A percentile compares a stretch with the other conserved stretches of the same genome.
Evolutionary conservation across 495 filamentous ascomycete genomes (phyloP).

Genomic region (Amorphotheca resinae): DNA sequence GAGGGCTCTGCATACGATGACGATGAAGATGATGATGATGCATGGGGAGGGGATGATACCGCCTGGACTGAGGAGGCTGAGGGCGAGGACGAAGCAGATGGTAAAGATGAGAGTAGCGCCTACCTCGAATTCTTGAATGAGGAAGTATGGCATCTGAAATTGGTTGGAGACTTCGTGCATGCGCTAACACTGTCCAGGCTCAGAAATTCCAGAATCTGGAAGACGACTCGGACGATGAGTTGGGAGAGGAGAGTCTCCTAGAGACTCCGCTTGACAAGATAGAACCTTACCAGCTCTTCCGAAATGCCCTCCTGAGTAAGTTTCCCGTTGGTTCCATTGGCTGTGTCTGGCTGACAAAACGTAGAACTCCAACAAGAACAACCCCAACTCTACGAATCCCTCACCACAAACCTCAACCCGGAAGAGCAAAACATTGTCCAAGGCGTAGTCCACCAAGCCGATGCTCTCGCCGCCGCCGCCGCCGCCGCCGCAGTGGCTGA

Average conservation of each 20-base stretch:
- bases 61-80: conserved; percentile 64
- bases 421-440: conserved; percentile 78
- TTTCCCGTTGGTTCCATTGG: conserved; percentile 10
- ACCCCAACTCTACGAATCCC: conserved; percentile 70
- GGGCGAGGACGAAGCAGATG: conserved; percentile 43
- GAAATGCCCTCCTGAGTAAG: conserved; percentile 69
- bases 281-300: conserved; percentile 85
- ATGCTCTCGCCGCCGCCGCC: conserved; percentile 23
- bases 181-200: conserved; percentile 42
- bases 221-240: conserved; percentile 69
- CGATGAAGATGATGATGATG: conserved; percentile 58
- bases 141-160: conserved; percentile 42
- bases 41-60: conserved; percentile 49
- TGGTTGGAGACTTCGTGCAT: background rate
- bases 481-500: conserved; percentile 9
- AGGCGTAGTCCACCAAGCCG: conserved; percentile 68
- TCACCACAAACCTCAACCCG: conserved; percentile 63
- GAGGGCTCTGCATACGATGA: conserved; percentile 59
- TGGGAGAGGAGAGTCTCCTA: conserved; percentile 83
- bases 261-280: conserved; percentile 91
- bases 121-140: conserved; percentile 94
- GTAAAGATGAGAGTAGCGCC: conserved; percentile 78
- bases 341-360: background rate
- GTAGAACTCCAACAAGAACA: conserved; percentile 81
- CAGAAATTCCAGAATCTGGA: conserved; percentile 62